Evolutionary conservation across 257 asterid genomes (phyloP).

Genomic region (Solanum peruvianum): DNA sequence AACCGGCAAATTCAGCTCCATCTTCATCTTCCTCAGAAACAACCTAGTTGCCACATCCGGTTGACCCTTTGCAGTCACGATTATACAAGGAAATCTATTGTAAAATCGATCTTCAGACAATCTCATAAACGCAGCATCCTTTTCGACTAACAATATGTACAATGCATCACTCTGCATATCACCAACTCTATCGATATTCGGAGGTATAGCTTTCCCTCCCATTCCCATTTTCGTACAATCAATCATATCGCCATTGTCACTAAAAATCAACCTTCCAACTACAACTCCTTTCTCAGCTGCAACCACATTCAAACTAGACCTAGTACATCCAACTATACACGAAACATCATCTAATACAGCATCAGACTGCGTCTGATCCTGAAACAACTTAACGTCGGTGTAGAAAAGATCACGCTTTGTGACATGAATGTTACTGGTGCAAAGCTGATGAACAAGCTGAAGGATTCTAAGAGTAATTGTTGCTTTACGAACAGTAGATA

Average conservation of each 20-base stretch:
- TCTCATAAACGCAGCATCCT: conserved; percentile 84
- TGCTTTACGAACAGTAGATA: conserved; percentile 70
- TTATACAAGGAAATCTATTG: conserved; percentile 75
- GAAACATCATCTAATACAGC: conserved; percentile 74
- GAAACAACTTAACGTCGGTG: conserved; percentile 84
- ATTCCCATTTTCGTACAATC: conserved; percentile 93
- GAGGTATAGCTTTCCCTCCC: conserved; percentile 92
- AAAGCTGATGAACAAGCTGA: conserved; percentile 74
- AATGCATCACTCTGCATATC: conserved; percentile 90
- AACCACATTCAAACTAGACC: conserved; percentile 77
- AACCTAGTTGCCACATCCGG: conserved; percentile 81
- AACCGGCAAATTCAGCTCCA: conserved; percentile 75
- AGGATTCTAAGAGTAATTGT: conserved; percentile 63
- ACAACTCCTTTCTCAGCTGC: conserved; percentile 82
- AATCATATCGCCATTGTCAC: conserved; percentile 78
- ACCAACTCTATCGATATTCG: conserved; percentile 81
- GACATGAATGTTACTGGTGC: conserved; percentile 68
- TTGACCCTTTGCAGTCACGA: conserved; percentile 78
- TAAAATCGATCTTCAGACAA: conserved; percentile 75
- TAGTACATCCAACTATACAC: conserved; percentile 68
- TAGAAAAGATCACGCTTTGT: conserved; percentile 87
- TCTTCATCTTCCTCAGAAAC: conserved; percentile 74
- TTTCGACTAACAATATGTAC: conserved; percentile 70
- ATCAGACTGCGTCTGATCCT: conserved; percentile 68
- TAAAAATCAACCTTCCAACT: conserved; percentile 67